phyloP scores from a whole-genome alignment of 2,329 filamentous ascomycete genomes.

The Fusarium sp. region DNA sequence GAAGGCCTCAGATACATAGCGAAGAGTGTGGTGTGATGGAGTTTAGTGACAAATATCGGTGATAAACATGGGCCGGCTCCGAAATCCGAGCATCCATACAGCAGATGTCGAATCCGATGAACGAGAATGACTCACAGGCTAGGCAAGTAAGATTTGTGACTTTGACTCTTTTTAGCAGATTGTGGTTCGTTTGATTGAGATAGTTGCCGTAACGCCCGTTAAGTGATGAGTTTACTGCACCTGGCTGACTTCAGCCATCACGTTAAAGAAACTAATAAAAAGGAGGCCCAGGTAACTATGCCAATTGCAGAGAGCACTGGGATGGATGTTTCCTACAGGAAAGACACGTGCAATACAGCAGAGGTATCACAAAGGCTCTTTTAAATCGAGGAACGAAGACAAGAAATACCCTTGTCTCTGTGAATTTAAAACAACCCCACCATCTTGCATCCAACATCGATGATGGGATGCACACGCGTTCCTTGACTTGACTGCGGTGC shows the following conservation, averaged over 20 bases:
- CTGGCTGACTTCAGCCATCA: not conserved
- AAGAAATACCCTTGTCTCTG: not conserved
- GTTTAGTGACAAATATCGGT: slow-evolving; percentile 40
- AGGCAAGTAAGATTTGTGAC: not conserved
- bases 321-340: not conserved
- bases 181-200: slow-evolving; percentile 1
- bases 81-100: slow-evolving; percentile 30
- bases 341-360: not conserved
- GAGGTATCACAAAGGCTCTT: slow-evolving; percentile 3
- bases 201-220: not conserved
- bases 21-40: slow-evolving; percentile 25
- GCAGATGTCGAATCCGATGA: slow-evolving; percentile 12
- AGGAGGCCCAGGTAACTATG: not conserved
- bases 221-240: not conserved
- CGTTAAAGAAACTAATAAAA: not conserved
- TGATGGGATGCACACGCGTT: slow-evolving; percentile 26
- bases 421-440: slow-evolving; percentile 13
- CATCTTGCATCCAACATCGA: slow-evolving; percentile 1
- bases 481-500: slow-evolving; percentile 3
- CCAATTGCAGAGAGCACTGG: not conserved
- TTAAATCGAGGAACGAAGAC: not conserved
- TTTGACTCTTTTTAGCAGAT: slow-evolving; percentile 5
- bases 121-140: slow-evolving; percentile 30
- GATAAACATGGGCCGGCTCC: slow-evolving; percentile 31
- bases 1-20: not conserved